Percentiles rank a stretch among this genome's conserved stretches.
Conservation (phyloP, 305 asterid species). For the Euphrasia arctica region DNA sequence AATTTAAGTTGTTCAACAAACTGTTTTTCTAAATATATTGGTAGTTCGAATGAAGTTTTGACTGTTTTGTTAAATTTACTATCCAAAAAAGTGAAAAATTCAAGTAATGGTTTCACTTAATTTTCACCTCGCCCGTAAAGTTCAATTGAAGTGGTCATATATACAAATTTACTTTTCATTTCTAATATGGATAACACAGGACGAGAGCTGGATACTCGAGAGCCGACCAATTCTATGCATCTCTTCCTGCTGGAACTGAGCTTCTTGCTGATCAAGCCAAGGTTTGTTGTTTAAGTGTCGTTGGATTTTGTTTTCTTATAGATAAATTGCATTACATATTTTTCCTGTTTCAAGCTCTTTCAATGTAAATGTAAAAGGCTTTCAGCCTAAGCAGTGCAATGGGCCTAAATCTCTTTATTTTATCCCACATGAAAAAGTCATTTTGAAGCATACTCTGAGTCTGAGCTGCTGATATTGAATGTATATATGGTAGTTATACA, state of each 20-base stretch:
- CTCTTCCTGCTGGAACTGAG: constrained; percentile 92
- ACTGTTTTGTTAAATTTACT: constrained; percentile 8
- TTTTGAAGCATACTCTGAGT: constrained; percentile 7
- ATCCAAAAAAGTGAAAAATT: background rate
- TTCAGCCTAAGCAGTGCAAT: background rate
- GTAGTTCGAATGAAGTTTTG: background rate
- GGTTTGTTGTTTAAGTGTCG: constrained; percentile 35
- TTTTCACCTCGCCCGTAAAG: background rate
- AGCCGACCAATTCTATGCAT: constrained; percentile 90
- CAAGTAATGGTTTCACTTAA: background rate
- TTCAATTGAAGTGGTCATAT: constrained; percentile 5
- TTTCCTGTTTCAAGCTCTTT: background rate
- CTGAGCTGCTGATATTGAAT: constrained; percentile 14
- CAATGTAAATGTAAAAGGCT: background rate
- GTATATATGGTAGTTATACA: constrained; percentile 54
- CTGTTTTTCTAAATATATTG: background rate
- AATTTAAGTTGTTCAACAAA: background rate
- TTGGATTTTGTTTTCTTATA: background rate
- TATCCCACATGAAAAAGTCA: background rate
- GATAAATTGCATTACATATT: background rate
- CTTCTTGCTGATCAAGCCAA: constrained; percentile 75
- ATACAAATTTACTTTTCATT: constrained; percentile 5
- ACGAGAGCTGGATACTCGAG: constrained; percentile 90
- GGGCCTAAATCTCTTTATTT: background rate
- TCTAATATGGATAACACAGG: constrained; percentile 40